Evolutionary conservation across 495 filamentous ascomycete species (phyloP), one percentile per base, ranked within the genome.

Genomic region (Lophiostoma macrostomum): DNA sequence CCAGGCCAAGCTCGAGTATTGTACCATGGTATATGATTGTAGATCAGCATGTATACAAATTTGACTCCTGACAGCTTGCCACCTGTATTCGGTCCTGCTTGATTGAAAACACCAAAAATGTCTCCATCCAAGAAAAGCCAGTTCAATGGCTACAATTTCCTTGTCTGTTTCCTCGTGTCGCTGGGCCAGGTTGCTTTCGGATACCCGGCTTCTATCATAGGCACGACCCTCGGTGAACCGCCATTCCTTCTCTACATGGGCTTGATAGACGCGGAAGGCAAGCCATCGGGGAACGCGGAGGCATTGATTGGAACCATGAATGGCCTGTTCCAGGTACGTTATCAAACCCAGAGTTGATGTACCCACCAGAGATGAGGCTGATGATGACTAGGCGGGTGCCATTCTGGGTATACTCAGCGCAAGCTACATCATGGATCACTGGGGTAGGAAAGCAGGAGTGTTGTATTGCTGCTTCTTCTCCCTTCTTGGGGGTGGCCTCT

Each of bases 81-180:
- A n/a, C n/a, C n/a, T n/a, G n/a, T n/a, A n/a, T n/a, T n/a, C n/a
- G n/a, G n/a, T n/a, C n/a, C n/a, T n/a, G n/a, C n/a, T n/a, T n/a
- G n/a, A n/a, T n/a, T n/a, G n/a, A n/a, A n/a, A n/a, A n/a, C n/a
- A n/a, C n/a, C 39, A 29, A 20, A 16, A 5, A 40, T 23, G 25
- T 20, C 18, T 6, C 7, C 11, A 10, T 34, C 39, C n/a, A 22
- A 43, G 10, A 41, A 42, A 36, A 35, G 23, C 47, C 59, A 62
- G 25, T 62, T 58, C 41, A 62, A 52, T 42, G 58, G 59, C 48
- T 54, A 58, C 34, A 58, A 53, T 23, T 62, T 58, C 34, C 32
- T 45, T 18, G 35, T 54, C 27, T 58, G 53, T 30, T 58, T 40
- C 25, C 23, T 58, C 2, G 49, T 58, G 11, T 43, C 52, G 23